Evolutionary conservation across 2,329 filamentous ascomycete genomes (phyloP).

Genomic region (Lachnellula cervina): DNA sequence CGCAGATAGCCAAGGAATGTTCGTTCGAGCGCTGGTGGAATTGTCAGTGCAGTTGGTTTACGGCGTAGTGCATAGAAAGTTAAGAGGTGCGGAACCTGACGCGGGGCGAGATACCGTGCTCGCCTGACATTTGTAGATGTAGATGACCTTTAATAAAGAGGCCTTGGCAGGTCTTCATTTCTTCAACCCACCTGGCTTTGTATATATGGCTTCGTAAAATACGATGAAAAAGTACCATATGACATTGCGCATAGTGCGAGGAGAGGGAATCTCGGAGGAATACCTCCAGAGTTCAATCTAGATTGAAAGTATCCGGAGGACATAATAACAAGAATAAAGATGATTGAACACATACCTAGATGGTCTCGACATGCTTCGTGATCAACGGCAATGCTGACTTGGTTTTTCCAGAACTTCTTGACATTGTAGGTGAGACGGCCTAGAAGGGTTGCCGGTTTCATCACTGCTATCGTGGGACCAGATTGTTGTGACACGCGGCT

Average conservation of each 20-base stretch:
- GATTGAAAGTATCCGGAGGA: slow-evolving; percentile 11
- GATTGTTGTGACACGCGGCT: slow-evolving; percentile 12
- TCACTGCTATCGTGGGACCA: slow-evolving; percentile 2
- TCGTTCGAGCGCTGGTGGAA: slow-evolving; percentile 59
- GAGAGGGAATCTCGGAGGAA: slow-evolving; percentile 6
- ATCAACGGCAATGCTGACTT: slow-evolving; percentile 47
- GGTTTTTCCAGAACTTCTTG: slow-evolving; percentile 42
- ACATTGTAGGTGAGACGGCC: slow-evolving; percentile 19
- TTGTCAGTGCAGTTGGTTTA: neutral
- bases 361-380: slow-evolving; percentile 49
- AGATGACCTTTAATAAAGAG: slow-evolving; percentile 10
- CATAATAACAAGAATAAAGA: neutral
- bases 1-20: slow-evolving; percentile 71
- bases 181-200: neutral
- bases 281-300: slow-evolving; percentile 6
- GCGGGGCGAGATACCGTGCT: slow-evolving; percentile 10
- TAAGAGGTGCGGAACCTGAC: slow-evolving; percentile 7
- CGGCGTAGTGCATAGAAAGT: neutral
- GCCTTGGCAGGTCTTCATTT: slow-evolving; percentile 4
- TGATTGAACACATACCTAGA: slow-evolving; percentile 40
- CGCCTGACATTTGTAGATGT: slow-evolving; percentile 4
- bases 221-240: neutral
- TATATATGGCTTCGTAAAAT: slow-evolving; percentile 7
- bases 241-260: slow-evolving; percentile 2
- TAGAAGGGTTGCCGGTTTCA: slow-evolving; percentile 16